Evolutionary conservation across 176 grass and related monocot species (phyloP).

Genomic region (Aechmea fasciata): DNA sequence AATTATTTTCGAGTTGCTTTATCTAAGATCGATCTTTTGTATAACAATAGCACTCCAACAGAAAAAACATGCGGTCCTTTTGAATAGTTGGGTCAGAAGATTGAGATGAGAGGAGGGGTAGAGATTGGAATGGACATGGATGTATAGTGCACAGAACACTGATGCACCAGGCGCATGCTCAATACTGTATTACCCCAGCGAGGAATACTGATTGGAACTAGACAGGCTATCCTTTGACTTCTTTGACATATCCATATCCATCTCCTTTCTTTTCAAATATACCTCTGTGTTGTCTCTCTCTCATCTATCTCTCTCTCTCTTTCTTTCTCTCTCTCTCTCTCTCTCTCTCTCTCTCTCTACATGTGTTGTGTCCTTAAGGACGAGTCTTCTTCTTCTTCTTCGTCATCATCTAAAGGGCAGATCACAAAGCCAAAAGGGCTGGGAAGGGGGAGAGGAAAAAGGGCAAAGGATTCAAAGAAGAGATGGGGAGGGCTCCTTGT

Average conservation of each 20-base stretch:
- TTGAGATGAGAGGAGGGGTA: no score
- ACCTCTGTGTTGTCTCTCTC: slow-evolving; percentile 11
- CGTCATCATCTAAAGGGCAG: background rate
- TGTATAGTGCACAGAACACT: no score
- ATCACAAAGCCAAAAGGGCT: background rate
- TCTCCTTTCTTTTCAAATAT: slow-evolving; percentile 28
- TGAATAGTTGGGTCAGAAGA: no score
- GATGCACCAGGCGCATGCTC: no score
- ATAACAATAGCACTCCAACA: no score
- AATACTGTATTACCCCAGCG: no score
- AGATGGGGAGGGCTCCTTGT: slow-evolving; percentile 73
- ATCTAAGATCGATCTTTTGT: no score
- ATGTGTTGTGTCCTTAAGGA: background rate
- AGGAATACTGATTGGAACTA: background rate
- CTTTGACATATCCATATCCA: slow-evolving; percentile 7
- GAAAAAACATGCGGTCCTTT: no score
- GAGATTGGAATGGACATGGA: no score
- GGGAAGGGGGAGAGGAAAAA: background rate
- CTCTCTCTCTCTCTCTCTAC: background rate
- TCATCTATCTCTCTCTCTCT: background rate
- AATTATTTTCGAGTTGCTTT: no score
- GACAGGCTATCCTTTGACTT: background rate
- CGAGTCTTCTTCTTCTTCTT: background rate
- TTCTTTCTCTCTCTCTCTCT: slow-evolving; percentile 9
- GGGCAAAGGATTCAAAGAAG: background rate